Evolutionary conservation across 2,329 filamentous ascomycete genomes (phyloP).

Genomic region (Phaeoacremonium minimum): DNA sequence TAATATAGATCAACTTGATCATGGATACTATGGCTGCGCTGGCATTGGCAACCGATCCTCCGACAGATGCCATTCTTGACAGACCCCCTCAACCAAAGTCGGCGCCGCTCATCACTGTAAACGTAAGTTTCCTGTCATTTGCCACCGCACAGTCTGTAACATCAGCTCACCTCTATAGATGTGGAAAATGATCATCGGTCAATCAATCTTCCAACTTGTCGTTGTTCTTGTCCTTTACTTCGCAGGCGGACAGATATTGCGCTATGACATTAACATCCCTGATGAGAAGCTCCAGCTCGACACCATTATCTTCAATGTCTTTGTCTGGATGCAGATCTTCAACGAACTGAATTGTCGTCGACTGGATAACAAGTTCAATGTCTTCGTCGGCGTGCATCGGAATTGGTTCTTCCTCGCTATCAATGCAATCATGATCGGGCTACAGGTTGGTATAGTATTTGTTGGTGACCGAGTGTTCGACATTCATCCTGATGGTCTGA

Average conservation of each 20-base stretch:
- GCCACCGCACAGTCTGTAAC: too few relatives aligned
- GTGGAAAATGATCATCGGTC: slow-evolving; percentile 82
- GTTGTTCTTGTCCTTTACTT: slow-evolving; percentile 58
- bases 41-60: slow-evolving; percentile 45
- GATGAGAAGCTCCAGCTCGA: slow-evolving; percentile 40
- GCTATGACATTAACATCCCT: slow-evolving; percentile 3
- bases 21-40: slow-evolving; percentile 60
- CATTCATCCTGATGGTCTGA: slow-evolving; percentile 49
- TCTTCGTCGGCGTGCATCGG: slow-evolving; percentile 70
- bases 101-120: slow-evolving; percentile 51
- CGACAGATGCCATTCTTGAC: slow-evolving; percentile 35
- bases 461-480: slow-evolving; percentile 66
- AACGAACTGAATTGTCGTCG: slow-evolving; percentile 80
- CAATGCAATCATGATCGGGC: slow-evolving; percentile 61
- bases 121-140: too few relatives aligned
- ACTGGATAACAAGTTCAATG: slow-evolving; percentile 78
- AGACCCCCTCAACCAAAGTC: slow-evolving; percentile 24
- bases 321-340: slow-evolving; percentile 89
- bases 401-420: slow-evolving; percentile 76
- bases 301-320: slow-evolving; percentile 81
- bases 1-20: slow-evolving; percentile 61
- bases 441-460: slow-evolving; percentile 69
- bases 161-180: too few relatives aligned
- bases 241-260: slow-evolving; percentile 44
- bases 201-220: slow-evolving; percentile 68